Evolutionary conservation across 2,329 filamentous ascomycete genomes (phyloP).

Genomic region (Claviceps sp.): DNA sequence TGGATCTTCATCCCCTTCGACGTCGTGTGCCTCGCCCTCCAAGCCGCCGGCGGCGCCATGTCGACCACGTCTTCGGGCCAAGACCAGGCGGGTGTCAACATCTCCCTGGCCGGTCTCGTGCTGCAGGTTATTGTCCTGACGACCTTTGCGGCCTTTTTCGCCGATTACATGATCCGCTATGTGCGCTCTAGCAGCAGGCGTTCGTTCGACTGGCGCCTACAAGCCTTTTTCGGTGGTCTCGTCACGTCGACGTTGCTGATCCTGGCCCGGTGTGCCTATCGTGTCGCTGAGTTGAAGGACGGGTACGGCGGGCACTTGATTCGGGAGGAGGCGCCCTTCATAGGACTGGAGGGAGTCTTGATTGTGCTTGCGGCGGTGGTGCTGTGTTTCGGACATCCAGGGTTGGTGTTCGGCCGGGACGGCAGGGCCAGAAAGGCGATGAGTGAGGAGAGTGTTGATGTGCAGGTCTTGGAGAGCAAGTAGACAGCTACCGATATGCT

Average conservation of each 20-base stretch:
- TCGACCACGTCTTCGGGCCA: constrained; percentile 27
- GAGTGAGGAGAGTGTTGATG: constrained; percentile 14
- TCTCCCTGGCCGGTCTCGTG: constrained; percentile 38
- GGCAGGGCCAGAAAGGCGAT: constrained; percentile 6
- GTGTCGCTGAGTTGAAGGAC: constrained; percentile 51
- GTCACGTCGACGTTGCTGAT: constrained; percentile 42
- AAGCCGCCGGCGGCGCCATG: constrained; percentile 43
- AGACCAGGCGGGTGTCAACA: constrained; percentile 24
- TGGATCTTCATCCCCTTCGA: constrained; percentile 43
- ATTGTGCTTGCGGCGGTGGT: constrained; percentile 23
- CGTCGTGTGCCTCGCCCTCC: constrained; percentile 40
- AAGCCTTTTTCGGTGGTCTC: constrained; percentile 39
- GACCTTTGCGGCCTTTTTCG: constrained; percentile 34
- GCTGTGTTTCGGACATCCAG: constrained; percentile 29
- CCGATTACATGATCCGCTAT: constrained; percentile 36
- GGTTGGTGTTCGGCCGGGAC: constrained; percentile 22
- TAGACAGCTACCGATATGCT: neutral
- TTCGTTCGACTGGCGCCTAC: constrained; percentile 17
- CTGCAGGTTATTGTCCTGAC: constrained; percentile 45
- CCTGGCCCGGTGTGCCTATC: constrained; percentile 48
- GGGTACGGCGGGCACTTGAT: constrained; percentile 47
- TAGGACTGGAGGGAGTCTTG: constrained; percentile 35
- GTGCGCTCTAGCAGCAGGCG: constrained; percentile 14
- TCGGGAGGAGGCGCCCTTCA: constrained; percentile 36
- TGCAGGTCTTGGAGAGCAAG: neutral